These are phyloP conservation scores for Globisporangium heterothallicum DNA, from an alignment of 352 stramenopile genomes.

Conservation along the genomic window DNA sequence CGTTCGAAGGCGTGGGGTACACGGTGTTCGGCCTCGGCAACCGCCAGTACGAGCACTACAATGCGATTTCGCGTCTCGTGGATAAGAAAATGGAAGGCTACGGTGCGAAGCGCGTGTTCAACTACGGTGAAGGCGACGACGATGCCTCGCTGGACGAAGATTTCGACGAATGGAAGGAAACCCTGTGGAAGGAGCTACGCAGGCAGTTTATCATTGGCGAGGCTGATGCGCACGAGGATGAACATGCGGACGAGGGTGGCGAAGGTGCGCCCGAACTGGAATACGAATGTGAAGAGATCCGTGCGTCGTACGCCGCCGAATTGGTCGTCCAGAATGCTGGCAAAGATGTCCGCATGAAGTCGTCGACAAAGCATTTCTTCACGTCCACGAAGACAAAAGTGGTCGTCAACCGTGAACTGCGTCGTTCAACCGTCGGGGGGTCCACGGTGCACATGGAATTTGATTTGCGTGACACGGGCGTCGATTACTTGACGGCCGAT, in stretches of 20 bases:
- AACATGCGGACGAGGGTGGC: background rate
- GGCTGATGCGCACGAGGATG: constrained; percentile 18
- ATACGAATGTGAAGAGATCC: constrained; percentile 51
- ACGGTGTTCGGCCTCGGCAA: constrained; percentile 98
- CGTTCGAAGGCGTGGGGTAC: constrained; percentile 76
- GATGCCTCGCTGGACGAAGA: constrained; percentile 92
- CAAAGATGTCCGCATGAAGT: constrained; percentile 47
- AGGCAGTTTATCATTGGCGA: constrained; percentile 52
- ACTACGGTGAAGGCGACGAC: constrained; percentile 95
- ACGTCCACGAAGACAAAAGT: constrained; percentile 79
- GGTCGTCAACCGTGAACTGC: constrained; percentile 87
- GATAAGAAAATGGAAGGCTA: constrained; percentile 84
- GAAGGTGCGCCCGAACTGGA: constrained; percentile 41
- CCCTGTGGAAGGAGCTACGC: constrained; percentile 77
- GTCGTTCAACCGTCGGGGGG: constrained; percentile 63
- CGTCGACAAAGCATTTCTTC: constrained; percentile 90
- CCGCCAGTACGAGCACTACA: constrained; percentile 98
- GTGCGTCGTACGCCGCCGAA: constrained; percentile 14
- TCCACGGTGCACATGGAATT: constrained; percentile 90
- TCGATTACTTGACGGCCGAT: constrained; percentile 92
- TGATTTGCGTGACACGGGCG: constrained; percentile 68
- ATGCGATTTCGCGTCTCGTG: constrained; percentile 92
- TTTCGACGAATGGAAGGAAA: constrained; percentile 95
- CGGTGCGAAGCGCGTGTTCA: constrained; percentile 80
- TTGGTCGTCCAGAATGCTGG: constrained; percentile 3